Percentiles rank a stretch among this genome's conserved stretches.
phyloP scores from a whole-genome alignment of 495 filamentous ascomycete species.

The Penicillium diatomitis region DNA sequence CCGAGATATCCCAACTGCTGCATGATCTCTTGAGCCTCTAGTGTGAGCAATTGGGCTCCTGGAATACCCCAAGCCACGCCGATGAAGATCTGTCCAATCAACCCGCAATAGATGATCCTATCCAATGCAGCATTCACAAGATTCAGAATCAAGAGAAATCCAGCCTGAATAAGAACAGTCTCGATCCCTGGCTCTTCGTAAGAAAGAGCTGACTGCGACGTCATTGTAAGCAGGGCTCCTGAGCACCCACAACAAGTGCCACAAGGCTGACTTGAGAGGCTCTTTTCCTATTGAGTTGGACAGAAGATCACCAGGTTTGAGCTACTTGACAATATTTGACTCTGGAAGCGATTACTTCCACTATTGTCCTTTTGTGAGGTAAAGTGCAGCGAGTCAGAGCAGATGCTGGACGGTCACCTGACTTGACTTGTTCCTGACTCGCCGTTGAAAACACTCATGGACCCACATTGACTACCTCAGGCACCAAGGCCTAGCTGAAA shows the following conservation, averaged over 20 bases:
- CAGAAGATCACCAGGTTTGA: too few species aligned
- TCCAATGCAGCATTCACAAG: slow-evolving; percentile 49
- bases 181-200: slow-evolving; percentile 54
- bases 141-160: slow-evolving; percentile 61
- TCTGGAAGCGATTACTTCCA: too few species aligned
- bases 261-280: too few species aligned
- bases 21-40: slow-evolving; percentile 43
- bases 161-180: slow-evolving; percentile 50
- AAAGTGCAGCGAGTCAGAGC: too few species aligned
- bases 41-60: slow-evolving; percentile 43
- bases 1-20: slow-evolving; percentile 71
- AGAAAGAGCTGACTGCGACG: slow-evolving; percentile 5
- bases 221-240: not conserved
- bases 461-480: not conserved
- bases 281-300: too few species aligned
- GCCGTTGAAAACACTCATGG: too few species aligned
- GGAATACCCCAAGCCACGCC: slow-evolving; percentile 64
- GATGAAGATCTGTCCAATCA: slow-evolving; percentile 66
- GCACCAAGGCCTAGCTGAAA: not conserved
- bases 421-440: too few species aligned
- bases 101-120: slow-evolving; percentile 55
- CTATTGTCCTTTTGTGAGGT: too few species aligned
- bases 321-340: too few species aligned
- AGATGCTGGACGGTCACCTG: too few species aligned
- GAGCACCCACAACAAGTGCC: too few species aligned